Evolutionary conservation across 768 basidiomycete genomes (phyloP), one percentile per base, ranked within the genome.

Genomic region (Daedalea quercina): DNA sequence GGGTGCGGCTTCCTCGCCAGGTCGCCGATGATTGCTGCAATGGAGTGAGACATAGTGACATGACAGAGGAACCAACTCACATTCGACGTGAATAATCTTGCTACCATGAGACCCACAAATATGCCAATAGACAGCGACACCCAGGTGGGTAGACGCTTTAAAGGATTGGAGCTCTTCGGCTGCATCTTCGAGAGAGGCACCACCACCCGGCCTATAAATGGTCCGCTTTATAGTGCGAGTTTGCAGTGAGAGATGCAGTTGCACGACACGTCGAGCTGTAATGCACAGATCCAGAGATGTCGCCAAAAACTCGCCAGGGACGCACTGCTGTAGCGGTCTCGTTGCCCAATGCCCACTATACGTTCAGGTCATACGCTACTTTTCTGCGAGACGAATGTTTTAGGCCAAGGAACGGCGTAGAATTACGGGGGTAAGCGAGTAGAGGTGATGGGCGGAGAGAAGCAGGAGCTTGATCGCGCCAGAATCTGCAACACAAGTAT

Each of bases 1-100:
- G 77, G 3, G 77, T 71, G 64, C 76, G 78, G 12, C 76, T 73
- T 12, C 75, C 75, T 43, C 78, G 70, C 83, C 85, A 87, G 33
- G 72, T 57, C 9, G 77, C 70, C 6, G 70, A 64, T 15, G 48
- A 45, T 57, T 57, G 57, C 61, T 63, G 12, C 4, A 51, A 17
- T 31, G 55, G 4, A 15, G 15, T 40, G 4, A 40, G 26, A 87
- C 67, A 22, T 86, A 86, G 24, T 82, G 65, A 24, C 85, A 54
- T 4, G 41, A 47, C 12, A 15, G 44, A 25, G 12, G 23, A n/a
- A n/a, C n/a, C 12, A 15, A 60, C 64, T 60, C 52, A 63, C 64
- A 19, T 56, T 44, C 26, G 57, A 51, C 1, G 57, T 59, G 56
- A 65, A 61, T 25, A 63, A 28, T 42, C 57, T 63, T 20, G 65